Base-by-base conservation (phyloP, 1,139 yeast species). In the Candida sanyaensis region DNA sequence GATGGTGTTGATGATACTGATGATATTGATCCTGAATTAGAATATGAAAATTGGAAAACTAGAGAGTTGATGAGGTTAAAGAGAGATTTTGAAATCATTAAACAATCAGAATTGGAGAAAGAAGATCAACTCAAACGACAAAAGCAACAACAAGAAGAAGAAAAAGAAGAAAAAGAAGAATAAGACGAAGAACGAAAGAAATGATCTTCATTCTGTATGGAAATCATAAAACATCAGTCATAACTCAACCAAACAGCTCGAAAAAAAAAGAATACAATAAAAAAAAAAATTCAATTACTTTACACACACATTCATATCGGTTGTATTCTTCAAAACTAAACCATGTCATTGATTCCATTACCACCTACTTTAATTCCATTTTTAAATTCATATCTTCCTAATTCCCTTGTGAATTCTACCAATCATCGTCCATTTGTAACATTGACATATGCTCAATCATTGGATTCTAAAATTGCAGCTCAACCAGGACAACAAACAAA, bases 381-480 rank as follows among this genome's bases (percentile, higher is more conserved):
- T 43, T 64, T 75, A 9, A 57, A 59, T 3, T 64, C 68, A 0
- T 74, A 70, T 50, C 62, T 73, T 21, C 79, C 79, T 21, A 21
- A 29, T 33, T 2, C 31, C 3, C 2, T 3, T 17, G 21, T 17
- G 13, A 2, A 39, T 36, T 6, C 30, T 41, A 7, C 21, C 33
- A 4, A 45, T 10, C 21, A n/a, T 23, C 46, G 46, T 10, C 87
- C 82, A 12, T 83, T 74, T 61, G 80, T 89, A 3, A 91, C 97
- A 0, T 69, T 92, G 44, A 91, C 98, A 0, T 93, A 90, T 70
- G 99, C 99, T 0, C 96, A 89, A 60, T 88, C 96, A 1, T 60
- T 93, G 9, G 99, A 93, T 60, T 80, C 95, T 1, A 77, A 86
- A 50, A 92, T 93, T n/a, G 83, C 97, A 0, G 82, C 85, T 7